These are phyloP conservation scores for Aegle marmelos DNA, from an alignment of 345 rosid species.

Conservation along the genomic window DNA sequence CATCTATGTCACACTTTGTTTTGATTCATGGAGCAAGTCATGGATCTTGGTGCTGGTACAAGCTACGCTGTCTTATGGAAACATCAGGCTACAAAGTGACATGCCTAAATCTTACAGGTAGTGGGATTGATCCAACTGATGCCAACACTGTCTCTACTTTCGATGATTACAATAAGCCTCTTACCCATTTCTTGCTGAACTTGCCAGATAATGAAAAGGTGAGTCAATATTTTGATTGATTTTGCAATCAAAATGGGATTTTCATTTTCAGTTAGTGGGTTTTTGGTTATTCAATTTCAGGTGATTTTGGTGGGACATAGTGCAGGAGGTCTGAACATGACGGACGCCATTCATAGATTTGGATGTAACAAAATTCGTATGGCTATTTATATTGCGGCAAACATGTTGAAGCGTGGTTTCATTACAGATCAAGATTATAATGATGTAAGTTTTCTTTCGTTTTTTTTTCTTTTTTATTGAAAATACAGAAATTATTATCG, in stretches of 20 bases:
- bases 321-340: conserved; percentile 38
- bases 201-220: conserved; percentile 33
- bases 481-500: too few relatives aligned
- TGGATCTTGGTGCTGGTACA: conserved; percentile 65
- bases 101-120: conserved; percentile 42
- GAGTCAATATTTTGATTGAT: too few relatives aligned
- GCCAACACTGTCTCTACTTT: conserved; percentile 35
- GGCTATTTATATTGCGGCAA: background rate
- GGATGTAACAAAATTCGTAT: conserved; percentile 26
- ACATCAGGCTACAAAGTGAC: conserved; percentile 37
- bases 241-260: too few relatives aligned
- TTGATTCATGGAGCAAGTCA: conserved; percentile 44
- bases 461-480: too few relatives aligned
- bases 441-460: too few relatives aligned
- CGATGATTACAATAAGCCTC: conserved; percentile 42
- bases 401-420: too few relatives aligned
- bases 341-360: conserved; percentile 38
- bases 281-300: background rate
- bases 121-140: conserved; percentile 38
- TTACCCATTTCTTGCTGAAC: conserved; percentile 27
- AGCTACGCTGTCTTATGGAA: conserved; percentile 35
- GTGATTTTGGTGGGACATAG: conserved; percentile 53
- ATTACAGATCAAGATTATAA: too few relatives aligned
- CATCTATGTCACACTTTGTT: conserved; percentile 23
- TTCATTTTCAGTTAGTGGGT: too few relatives aligned